Evolutionary conservation across 1,284 basidiomycete species (phyloP).

Genomic region (Taiwanofungus camphoratus): DNA sequence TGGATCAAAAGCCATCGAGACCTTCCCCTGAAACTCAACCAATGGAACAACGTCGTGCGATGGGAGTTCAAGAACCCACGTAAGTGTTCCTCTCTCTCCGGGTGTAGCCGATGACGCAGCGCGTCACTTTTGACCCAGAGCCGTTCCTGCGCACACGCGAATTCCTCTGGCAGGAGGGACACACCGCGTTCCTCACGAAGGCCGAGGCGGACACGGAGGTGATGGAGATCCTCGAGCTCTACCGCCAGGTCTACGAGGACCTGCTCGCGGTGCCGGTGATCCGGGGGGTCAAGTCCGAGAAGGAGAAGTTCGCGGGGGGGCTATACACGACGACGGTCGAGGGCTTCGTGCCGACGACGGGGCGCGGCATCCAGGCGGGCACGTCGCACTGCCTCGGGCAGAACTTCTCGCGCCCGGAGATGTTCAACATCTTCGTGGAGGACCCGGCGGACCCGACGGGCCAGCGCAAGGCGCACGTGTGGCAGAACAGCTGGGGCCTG

Average conservation of each 20-base stretch:
- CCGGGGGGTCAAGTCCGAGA: conserved; percentile 95
- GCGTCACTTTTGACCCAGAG: conserved; percentile 39
- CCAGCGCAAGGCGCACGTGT: conserved; percentile 77
- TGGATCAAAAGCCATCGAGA: conserved; percentile 99
- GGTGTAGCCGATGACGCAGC: no score
- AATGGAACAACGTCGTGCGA: conserved; percentile 98
- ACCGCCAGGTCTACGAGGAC: conserved; percentile 95
- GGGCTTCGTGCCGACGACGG: conserved; percentile 96
- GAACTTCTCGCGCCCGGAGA: conserved; percentile 93
- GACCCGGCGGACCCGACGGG: conserved; percentile 74
- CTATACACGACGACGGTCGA: conserved; percentile 98
- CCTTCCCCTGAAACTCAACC: conserved; percentile 94
- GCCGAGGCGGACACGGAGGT: conserved; percentile 90
- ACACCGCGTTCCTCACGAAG: conserved; percentile 92
- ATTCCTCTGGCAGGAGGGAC: conserved; percentile 99
- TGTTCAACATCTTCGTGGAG: conserved; percentile 98
- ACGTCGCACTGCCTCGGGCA: conserved; percentile 98
- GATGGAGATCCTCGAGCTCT: conserved; percentile 90
- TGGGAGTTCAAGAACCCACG: conserved; percentile 99
- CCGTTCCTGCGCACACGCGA: conserved; percentile 99
- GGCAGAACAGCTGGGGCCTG: conserved; percentile 99
- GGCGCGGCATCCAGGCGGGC: conserved; percentile 96
- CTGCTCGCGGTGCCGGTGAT: conserved; percentile 97
- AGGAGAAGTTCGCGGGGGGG: conserved; percentile 98
- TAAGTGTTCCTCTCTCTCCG: conserved; percentile 27